Evolutionary conservation across 768 basidiomycete species (phyloP).

Genomic region (Kwoniella bestiolae): DNA sequence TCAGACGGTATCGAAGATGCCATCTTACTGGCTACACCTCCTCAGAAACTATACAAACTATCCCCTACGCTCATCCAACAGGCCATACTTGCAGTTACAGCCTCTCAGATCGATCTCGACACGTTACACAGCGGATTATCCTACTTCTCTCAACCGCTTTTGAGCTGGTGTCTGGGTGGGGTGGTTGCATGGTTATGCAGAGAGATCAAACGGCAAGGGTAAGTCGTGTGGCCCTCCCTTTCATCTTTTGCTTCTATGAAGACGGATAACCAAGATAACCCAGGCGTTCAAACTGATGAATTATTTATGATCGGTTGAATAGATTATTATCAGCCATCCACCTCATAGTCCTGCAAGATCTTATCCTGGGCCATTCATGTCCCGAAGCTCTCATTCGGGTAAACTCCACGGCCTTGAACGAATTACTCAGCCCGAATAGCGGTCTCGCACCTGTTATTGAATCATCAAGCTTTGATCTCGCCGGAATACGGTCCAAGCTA

Average conservation of each 20-base stretch:
- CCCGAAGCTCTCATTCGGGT: conserved; percentile 40
- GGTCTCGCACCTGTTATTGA: conserved; percentile 43
- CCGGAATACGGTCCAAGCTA: conserved; percentile 31
- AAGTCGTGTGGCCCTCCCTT: conserved; percentile 21
- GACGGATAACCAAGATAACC: background rate
- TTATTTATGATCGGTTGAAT: background rate
- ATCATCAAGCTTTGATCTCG: conserved; percentile 40
- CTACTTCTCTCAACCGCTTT: conserved; percentile 59
- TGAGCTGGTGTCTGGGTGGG: conserved; percentile 59
- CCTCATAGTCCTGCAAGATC: conserved; percentile 50
- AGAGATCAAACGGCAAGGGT: conserved; percentile 56
- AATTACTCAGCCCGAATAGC: conserved; percentile 29
- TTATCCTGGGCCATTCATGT: conserved; percentile 38
- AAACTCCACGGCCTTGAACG: conserved; percentile 24
- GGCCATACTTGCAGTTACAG: conserved; percentile 52
- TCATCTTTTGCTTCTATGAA: background rate
- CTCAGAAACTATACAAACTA: conserved; percentile 53
- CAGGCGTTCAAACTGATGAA: background rate
- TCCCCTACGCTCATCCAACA: conserved; percentile 58
- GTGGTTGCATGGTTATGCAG: conserved; percentile 55
- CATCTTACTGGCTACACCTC: conserved; percentile 53
- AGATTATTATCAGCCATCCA: conserved; percentile 46
- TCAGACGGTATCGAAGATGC: conserved; percentile 57
- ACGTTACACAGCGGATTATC: conserved; percentile 57
- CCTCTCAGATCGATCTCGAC: conserved; percentile 56